phyloP scores from a whole-genome alignment of 352 stramenopile genomes.

The Globisporangium ultimum region DNA sequence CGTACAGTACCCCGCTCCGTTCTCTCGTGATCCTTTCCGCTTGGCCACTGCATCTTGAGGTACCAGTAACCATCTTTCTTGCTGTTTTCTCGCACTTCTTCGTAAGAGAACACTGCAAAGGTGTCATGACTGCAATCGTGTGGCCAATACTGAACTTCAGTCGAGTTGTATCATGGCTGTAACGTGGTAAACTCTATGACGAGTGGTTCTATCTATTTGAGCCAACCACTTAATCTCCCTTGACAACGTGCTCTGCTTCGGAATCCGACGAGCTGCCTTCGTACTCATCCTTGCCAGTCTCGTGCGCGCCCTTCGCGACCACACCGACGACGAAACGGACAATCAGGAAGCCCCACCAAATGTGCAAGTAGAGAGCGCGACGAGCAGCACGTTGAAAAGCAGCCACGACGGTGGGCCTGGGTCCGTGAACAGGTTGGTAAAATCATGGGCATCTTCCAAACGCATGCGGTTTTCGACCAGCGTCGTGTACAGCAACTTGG shows the following conservation, averaged over 20 bases:
- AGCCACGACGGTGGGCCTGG: constrained; percentile 75
- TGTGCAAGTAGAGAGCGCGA: constrained; percentile 70
- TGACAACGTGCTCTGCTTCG: constrained; percentile 49
- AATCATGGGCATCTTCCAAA: constrained; percentile 60
- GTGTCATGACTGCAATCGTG: too few relatives aligned
- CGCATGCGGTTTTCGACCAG: constrained; percentile 73
- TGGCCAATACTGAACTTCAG: too few relatives aligned
- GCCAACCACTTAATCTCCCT: constrained; percentile 41
- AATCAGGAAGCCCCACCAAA: constrained; percentile 82
- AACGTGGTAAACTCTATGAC: too few relatives aligned
- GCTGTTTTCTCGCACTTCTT: too few relatives aligned
- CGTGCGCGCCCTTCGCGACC: constrained; percentile 71
- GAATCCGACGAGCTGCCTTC: constrained; percentile 79
- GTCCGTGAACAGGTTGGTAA: constrained; percentile 57
- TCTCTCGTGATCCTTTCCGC: too few relatives aligned
- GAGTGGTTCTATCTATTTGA: too few relatives aligned
- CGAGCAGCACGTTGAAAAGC: constrained; percentile 77
- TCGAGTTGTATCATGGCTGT: too few relatives aligned
- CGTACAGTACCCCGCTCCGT: too few relatives aligned
- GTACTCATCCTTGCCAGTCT: constrained; percentile 82
- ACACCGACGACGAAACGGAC: constrained; percentile 63
- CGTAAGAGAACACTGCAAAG: too few relatives aligned
- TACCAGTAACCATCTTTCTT: too few relatives aligned
- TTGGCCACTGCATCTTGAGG: too few relatives aligned
- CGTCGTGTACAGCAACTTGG: constrained; percentile 77